Conservation (phyloP, 164 flowering plant species). For the Kalanchoe fedtschenkoi region DNA sequence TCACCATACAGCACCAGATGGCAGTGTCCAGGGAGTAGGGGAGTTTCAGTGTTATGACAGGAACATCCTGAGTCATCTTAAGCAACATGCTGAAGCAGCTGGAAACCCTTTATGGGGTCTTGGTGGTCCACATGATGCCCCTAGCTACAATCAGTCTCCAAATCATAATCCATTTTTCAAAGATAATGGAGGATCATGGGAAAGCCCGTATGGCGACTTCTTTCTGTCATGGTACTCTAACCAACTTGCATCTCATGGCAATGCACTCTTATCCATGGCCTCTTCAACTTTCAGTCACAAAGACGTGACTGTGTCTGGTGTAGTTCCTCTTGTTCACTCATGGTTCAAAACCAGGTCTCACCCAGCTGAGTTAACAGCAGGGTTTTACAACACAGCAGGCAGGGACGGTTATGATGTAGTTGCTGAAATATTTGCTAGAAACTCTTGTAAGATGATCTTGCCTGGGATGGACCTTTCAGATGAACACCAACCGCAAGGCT, state of each 20-base stretch:
- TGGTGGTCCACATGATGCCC: conserved; percentile 84
- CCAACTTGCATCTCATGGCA: conserved; percentile 58
- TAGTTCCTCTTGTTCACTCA: conserved; percentile 53
- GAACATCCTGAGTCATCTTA: conserved; percentile 58
- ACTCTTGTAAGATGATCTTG: conserved; percentile 51
- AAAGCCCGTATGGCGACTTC: conserved; percentile 71
- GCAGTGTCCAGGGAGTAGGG: conserved; percentile 42
- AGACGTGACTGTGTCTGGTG: conserved; percentile 34
- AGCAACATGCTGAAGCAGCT: conserved; percentile 42
- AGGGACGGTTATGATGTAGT: conserved; percentile 65
- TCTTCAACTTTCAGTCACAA: conserved; percentile 30
- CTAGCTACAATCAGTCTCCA: conserved; percentile 47
- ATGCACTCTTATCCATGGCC: conserved; percentile 60
- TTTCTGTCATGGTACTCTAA: conserved; percentile 90
- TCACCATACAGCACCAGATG: conserved; percentile 14
- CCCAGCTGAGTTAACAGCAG: conserved; percentile 73
- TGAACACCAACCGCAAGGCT: conserved; percentile 27
- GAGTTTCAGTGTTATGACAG: conserved; percentile 89
- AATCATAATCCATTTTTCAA: conserved; percentile 39
- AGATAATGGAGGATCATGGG: conserved; percentile 87
- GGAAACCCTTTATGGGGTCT: conserved; percentile 80
- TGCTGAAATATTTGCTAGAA: conserved; percentile 51
- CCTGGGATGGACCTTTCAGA: conserved; percentile 82
- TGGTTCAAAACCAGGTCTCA: conserved; percentile 65
- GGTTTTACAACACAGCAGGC: conserved; percentile 53